Conservation (phyloP, 2,329 filamentous ascomycete species). For the Aspergillus cejpii region DNA sequence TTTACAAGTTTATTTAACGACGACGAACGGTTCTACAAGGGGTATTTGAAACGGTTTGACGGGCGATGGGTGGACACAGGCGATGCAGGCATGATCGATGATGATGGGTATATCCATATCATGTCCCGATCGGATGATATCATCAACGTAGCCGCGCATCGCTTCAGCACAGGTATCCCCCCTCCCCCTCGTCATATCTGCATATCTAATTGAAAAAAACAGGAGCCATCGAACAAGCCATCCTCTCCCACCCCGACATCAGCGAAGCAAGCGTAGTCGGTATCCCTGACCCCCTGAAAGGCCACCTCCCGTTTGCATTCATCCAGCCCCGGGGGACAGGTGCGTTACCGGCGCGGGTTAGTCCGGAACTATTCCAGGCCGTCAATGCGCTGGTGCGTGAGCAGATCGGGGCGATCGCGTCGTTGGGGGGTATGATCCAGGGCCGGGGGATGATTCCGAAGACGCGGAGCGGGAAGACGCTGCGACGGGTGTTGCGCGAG, state of each 20-base stretch:
- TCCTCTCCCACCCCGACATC: slow-evolving; percentile 70
- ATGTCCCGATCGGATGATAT: slow-evolving; percentile 71
- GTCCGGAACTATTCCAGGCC: slow-evolving; percentile 41
- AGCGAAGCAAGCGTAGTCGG: slow-evolving; percentile 82
- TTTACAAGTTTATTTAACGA: slow-evolving; percentile 84
- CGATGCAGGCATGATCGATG: slow-evolving; percentile 79
- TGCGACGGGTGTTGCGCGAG: slow-evolving; percentile 73
- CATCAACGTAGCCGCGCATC: slow-evolving; percentile 91
- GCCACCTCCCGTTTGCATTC: slow-evolving; percentile 87
- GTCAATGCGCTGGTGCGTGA: slow-evolving; percentile 56
- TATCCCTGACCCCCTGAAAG: slow-evolving; percentile 79
- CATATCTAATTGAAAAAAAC: neutral
- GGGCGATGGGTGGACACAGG: slow-evolving; percentile 86
- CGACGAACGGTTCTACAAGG: slow-evolving; percentile 74
- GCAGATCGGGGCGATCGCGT: slow-evolving; percentile 82
- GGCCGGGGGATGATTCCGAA: slow-evolving; percentile 84
- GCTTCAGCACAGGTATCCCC: slow-evolving; percentile 68
- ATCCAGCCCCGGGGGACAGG: slow-evolving; percentile 55
- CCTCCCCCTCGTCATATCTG: neutral
- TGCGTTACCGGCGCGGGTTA: slow-evolving; percentile 35
- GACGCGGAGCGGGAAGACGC: slow-evolving; percentile 85
- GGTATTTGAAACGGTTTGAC: slow-evolving; percentile 74
- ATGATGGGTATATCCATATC: slow-evolving; percentile 59
- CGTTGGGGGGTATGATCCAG: slow-evolving; percentile 76
- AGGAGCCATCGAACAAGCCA: slow-evolving; percentile 86